Evolutionary conservation across 345 rosid species (phyloP).

Genomic region (Euphorbia pulcherrima): DNA sequence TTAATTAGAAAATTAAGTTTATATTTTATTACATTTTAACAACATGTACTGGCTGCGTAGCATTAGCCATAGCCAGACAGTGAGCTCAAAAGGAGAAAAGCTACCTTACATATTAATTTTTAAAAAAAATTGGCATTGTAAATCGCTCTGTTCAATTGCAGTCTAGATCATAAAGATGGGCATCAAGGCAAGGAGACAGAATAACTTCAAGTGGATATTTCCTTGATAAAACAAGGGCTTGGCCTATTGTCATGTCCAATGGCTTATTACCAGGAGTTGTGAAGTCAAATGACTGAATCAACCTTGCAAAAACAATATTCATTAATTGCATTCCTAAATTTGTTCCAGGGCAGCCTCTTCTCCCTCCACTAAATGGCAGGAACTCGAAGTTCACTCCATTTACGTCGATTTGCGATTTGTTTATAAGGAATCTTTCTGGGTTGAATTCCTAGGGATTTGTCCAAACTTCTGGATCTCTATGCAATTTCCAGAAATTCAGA

Average conservation of each 20-base stretch:
- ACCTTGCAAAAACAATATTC: constrained; percentile 19
- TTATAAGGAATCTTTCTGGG: constrained; percentile 5
- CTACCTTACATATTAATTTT: too few relatives aligned
- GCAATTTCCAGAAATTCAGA: constrained; percentile 7
- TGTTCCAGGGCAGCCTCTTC: constrained; percentile 28
- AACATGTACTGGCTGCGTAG: too few relatives aligned
- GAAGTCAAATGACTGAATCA: too few relatives aligned
- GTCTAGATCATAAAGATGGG: background rate
- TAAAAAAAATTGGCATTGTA: too few relatives aligned
- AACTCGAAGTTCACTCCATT: constrained; percentile 24
- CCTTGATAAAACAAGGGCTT: constrained; percentile 2
- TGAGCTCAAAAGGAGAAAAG: too few relatives aligned
- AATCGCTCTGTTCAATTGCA: background rate
- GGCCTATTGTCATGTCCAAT: constrained; percentile 11
- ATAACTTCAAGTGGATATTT: too few relatives aligned
- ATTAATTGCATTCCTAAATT: constrained; percentile 25
- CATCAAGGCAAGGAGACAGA: constrained; percentile 2
- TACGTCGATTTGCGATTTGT: background rate
- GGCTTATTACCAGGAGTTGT: background rate
- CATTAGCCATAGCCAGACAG: too few relatives aligned
- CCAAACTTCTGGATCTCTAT: constrained; percentile 7
- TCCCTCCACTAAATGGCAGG: constrained; percentile 30
- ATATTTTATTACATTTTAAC: too few relatives aligned
- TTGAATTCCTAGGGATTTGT: background rate
- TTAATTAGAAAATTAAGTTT: too few relatives aligned